These are phyloP conservation scores for Eucalyptus decipiens DNA, from an alignment of 345 rosid species.

Conservation along the genomic window DNA sequence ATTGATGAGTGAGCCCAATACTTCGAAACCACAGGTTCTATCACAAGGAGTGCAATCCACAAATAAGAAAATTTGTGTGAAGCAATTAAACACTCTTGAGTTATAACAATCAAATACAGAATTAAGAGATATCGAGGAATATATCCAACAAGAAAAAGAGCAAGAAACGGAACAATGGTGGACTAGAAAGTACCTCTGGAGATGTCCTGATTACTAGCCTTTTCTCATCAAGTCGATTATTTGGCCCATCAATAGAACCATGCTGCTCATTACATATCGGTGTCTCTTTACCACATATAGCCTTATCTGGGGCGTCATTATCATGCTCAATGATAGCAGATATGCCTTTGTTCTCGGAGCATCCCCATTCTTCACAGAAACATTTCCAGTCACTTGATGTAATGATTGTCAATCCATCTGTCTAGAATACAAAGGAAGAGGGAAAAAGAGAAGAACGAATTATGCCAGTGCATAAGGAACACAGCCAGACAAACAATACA, in stretches of 20 bases:
- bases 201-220: conserved; percentile 42
- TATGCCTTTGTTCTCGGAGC: conserved; percentile 55
- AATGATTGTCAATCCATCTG: conserved; percentile 77
- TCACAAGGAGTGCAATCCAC: background rate
- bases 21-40: background rate
- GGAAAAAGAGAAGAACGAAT: background rate
- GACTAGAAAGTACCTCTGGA: conserved; percentile 54
- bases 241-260: conserved; percentile 35
- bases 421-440: conserved; percentile 35
- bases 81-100: background rate
- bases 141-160: background rate
- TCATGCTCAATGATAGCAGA: conserved; percentile 53
- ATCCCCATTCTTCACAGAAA: conserved; percentile 97
- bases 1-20: background rate
- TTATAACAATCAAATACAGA: background rate
- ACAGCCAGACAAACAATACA: background rate
- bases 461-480: background rate
- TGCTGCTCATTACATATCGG: conserved; percentile 24
- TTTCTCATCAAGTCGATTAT: conserved; percentile 38
- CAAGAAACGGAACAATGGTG: background rate
- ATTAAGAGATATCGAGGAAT: background rate
- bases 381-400: conserved; percentile 80
- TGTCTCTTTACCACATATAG: conserved; percentile 17
- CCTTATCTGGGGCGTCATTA: conserved; percentile 5
- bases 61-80: background rate